Evolutionary conservation across 805 yeast genomes (phyloP), one percentile per base, ranked within the genome.

Genomic region (Pichia cabralensis): DNA sequence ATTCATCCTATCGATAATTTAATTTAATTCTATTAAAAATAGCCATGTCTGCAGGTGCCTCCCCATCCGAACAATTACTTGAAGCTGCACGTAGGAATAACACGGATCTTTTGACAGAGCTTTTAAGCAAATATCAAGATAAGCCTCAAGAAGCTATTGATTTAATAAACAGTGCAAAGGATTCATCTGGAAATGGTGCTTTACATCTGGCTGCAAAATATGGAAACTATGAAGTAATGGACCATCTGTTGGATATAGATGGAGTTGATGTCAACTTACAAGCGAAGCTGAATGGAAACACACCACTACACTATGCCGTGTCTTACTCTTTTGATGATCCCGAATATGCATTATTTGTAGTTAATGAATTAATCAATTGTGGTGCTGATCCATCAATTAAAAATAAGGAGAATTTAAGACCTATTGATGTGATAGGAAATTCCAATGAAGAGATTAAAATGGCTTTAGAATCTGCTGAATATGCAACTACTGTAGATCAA

Each of bases 11-110:
- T n/a, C n/a, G n/a, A n/a, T n/a, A n/a, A n/a, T n/a, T n/a, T n/a
- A n/a, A n/a, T n/a, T n/a, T n/a, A n/a, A n/a, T n/a, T n/a, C n/a
- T n/a, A n/a, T n/a, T n/a, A n/a, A n/a, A n/a, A n/a, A n/a, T n/a
- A n/a, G n/a, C n/a, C n/a, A n/a, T n/a, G n/a, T n/a, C 27, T n/a
- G 31, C 22, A 8, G 40, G 40, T 11, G 96, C 96, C 6, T 66
- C 81, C 7, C 68, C 68, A 38, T 59, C 69, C 15, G 89, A 89
- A 55, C 95, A 84, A 60, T 58, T 89, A 30, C 64, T 92, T 28
- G 96, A 89, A 46, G 77, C 89, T 3, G 77, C 94, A 8, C 76
- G 97, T 52, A 68, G 96, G 57, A 82, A 89, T 64, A 92, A 89
- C 55, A 69, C 74, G 3, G 94, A 84, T 41, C 68, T 89, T 33